Conservation (phyloP, 2,329 filamentous ascomycete genomes). For the Daldinia eschscholtzii region DNA sequence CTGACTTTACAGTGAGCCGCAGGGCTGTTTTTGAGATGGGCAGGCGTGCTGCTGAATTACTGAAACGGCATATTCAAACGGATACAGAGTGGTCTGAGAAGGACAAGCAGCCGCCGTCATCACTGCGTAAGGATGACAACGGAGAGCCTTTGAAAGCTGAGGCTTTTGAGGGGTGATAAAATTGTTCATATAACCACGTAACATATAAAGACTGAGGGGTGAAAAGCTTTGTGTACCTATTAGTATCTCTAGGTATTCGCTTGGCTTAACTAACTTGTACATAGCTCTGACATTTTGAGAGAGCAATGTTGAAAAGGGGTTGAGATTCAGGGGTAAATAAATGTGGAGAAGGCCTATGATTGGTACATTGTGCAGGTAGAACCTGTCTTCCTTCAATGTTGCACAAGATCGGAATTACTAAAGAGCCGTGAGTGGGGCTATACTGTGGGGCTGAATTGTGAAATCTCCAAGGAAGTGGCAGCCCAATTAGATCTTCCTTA, state of each 20-base stretch:
- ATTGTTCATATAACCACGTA: neutral
- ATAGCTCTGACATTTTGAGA: neutral
- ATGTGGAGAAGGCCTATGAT: conserved; percentile 13
- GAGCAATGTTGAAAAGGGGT: neutral
- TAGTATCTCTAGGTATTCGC: neutral
- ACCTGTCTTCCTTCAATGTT: too few relatives aligned
- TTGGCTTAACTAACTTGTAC: neutral
- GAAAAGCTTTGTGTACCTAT: neutral
- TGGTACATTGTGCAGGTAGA: neutral
- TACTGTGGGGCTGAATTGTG: neutral
- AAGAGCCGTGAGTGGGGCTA: conserved; percentile 16
- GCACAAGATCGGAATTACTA: conserved; percentile 14
- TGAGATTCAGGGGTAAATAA: neutral
- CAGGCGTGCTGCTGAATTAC: conserved; percentile 45
- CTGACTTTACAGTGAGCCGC: conserved; percentile 60
- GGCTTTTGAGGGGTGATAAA: conserved; percentile 3
- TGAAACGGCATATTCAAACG: conserved; percentile 40
- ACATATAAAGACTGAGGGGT: neutral
- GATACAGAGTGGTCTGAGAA: conserved; percentile 42
- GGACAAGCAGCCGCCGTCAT: conserved; percentile 22
- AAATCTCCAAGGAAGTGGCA: conserved; percentile 4
- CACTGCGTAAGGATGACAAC: conserved; percentile 20
- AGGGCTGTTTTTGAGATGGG: conserved; percentile 55
- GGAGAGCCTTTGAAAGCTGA: conserved; percentile 16
- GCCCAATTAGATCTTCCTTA: conserved; percentile 40